Evolutionary conservation across 2,329 filamentous ascomycete species (phyloP).

Genomic region (Stenocarpella maydis): DNA sequence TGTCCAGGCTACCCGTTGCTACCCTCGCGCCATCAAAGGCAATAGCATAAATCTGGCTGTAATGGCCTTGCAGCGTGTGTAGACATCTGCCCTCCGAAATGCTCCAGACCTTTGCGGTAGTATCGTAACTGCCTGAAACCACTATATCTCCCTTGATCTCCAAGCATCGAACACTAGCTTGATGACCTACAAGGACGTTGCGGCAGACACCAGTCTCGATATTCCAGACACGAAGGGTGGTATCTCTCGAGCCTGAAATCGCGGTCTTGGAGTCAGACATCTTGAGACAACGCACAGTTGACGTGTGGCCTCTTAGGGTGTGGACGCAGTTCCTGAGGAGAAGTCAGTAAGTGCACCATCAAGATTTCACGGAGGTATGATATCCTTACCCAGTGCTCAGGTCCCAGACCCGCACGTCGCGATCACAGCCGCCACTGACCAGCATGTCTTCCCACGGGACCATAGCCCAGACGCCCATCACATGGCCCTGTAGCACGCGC

Average conservation of each 20-base stretch:
- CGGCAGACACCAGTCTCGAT: constrained; percentile 86
- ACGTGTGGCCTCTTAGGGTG: constrained; percentile 92
- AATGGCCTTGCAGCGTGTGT: constrained; percentile 90
- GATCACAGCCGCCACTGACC: constrained; percentile 94
- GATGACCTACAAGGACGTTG: constrained; percentile 92
- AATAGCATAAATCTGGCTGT: constrained; percentile 98
- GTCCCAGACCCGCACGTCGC: constrained; percentile 97
- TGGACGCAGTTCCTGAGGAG: constrained; percentile 75
- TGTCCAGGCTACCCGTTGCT: constrained; percentile 94
- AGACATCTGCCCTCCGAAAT: constrained; percentile 95
- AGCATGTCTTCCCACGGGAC: constrained; percentile 96
- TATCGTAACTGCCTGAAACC: constrained; percentile 98
- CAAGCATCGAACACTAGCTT: constrained; percentile 92
- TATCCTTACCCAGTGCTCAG: constrained; percentile 82
- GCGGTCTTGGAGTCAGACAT: constrained; percentile 96
- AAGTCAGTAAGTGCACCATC: constrained; percentile 40
- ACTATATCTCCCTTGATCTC: constrained; percentile 97
- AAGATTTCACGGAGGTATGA: neutral
- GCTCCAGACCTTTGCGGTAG: constrained; percentile 96
- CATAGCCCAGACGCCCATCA: constrained; percentile 99
- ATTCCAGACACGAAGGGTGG: constrained; percentile 94
- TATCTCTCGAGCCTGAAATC: constrained; percentile 95
- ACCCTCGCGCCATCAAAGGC: constrained; percentile 95
- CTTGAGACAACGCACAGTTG: constrained; percentile 94
- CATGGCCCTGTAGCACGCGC: constrained; percentile 90